A percentile compares a stretch with the other conserved stretches of the same genome.
phyloP scores from a whole-genome alignment of 2,329 filamentous ascomycete genomes.

The Cladophialophora bantiana region DNA sequence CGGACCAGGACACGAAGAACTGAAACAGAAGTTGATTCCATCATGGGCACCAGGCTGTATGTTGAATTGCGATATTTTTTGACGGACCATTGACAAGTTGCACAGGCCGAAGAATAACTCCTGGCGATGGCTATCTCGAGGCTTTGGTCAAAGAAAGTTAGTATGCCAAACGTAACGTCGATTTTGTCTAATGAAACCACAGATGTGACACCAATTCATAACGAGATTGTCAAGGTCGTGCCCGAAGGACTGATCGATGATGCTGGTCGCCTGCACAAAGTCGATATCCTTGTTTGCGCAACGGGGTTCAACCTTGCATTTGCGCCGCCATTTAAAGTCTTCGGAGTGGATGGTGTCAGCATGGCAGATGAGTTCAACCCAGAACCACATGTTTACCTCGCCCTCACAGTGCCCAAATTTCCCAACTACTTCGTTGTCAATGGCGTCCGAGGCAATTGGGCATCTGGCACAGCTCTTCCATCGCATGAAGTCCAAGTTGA shows the following conservation, averaged over 20 bases:
- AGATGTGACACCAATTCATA: constrained; percentile 38
- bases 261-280: constrained; percentile 48
- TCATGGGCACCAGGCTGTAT: constrained; percentile 49
- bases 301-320: constrained; percentile 51
- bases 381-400: constrained; percentile 27
- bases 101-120: constrained; percentile 53
- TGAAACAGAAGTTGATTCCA: constrained; percentile 48
- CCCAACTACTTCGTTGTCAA: constrained; percentile 35
- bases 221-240: constrained; percentile 51
- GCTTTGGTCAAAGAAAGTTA: constrained; percentile 48
- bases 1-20: constrained; percentile 51
- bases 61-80: not conserved
- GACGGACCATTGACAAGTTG: not conserved
- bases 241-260: constrained; percentile 49
- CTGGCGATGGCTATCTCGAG: constrained; percentile 61
- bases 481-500: constrained; percentile 26
- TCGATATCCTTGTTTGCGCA: constrained; percentile 52
- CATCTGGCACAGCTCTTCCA: constrained; percentile 22
- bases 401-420: constrained; percentile 27
- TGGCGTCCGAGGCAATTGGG: constrained; percentile 24
- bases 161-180: constrained; percentile 1
- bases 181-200: not conserved
- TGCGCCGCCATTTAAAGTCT: constrained; percentile 27
- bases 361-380: constrained; percentile 24
- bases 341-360: constrained; percentile 19